Base-by-base conservation (phyloP, 2,329 filamentous ascomycete genomes). In the Celoporthe dispersa region DNA sequence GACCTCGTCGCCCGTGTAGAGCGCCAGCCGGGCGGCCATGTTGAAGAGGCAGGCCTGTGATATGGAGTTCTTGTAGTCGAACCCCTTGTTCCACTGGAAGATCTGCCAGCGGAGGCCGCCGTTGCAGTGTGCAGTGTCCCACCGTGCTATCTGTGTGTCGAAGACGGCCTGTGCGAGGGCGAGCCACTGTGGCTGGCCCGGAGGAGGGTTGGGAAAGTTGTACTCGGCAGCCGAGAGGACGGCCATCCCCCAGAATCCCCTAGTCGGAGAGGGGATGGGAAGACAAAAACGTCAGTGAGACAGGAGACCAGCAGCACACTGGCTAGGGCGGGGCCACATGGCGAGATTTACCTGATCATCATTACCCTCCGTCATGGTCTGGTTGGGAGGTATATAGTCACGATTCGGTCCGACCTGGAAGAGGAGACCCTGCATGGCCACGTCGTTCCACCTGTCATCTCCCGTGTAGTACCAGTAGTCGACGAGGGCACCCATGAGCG, bases 401-500 rank as follows among this genome's bases (percentile, higher is more conserved):
- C 88, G 82, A 75, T 91, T 84, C 0, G 87, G 84, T 64, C 92
- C 92, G 65, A 90, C 88, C 79, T 96, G 93, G 77, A 87, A 90
- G 62, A 94, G 84, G 74, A 97, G 85, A 16, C 87, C 94, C 73
- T 92, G 84, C 48, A 84, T 85, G 22, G 88, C 87, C 57, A 92
- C 81, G 22, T 89, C 82, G 77, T 94, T 94, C 81, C 92, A 96
- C 44, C 86, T 85, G 4, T 85, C 81, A 76, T 95, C 92, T 28
- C 90, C 90, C 0, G 92, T 95, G 78, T 93, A 93, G 77, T 90
- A 92, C 92, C 92, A 97, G 79, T 96, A 96, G 76, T 96, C 92
- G 67, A 97, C 84, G 72, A 96, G 82, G 2, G 91, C 84, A 31
- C 87, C 88, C 80, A 90, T 85, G 83, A 94, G 89, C 69, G 91